Conservation (phyloP, 805 yeast species). For the Saturnispora saitoi region DNA sequence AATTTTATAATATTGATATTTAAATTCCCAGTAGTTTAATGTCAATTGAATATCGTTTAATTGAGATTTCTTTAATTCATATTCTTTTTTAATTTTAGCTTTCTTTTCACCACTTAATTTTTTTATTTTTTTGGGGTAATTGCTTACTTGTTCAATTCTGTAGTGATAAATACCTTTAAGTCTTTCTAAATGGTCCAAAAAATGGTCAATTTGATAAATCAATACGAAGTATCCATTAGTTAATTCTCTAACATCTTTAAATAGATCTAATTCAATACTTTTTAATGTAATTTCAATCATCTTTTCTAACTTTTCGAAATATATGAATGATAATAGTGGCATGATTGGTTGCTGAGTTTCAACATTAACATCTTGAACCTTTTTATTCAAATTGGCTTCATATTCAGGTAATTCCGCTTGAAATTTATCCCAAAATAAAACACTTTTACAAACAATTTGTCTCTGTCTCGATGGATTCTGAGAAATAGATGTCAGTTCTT, state of each 20-base stretch:
- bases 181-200: conserved; percentile 18
- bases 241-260: conserved; percentile 56
- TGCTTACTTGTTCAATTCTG: conserved; percentile 17
- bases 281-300: conserved; percentile 68
- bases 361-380: conserved; percentile 26
- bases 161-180: conserved; percentile 15
- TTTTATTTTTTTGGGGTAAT: conserved; percentile 18
- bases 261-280: conserved; percentile 70
- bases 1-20: conserved; percentile 10
- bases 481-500: conserved; percentile 36
- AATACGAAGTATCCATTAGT: conserved; percentile 7
- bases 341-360: conserved; percentile 36
- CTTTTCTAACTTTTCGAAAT: conserved; percentile 50
- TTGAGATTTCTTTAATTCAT: conserved; percentile 15
- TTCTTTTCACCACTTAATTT: conserved; percentile 24
- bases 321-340: conserved; percentile 66
- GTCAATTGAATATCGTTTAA: conserved; percentile 11
- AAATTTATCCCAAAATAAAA: conserved; percentile 63
- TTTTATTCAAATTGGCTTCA: conserved; percentile 32
- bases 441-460: conserved; percentile 53
- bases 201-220: conserved; percentile 13
- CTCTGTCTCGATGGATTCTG: conserved; percentile 80
- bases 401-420: conserved; percentile 67
- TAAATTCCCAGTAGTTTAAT: conserved; percentile 13
- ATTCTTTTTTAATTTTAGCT: conserved; percentile 17